Percentiles rank a stretch among this genome's conserved stretches.
phyloP scores from a whole-genome alignment of 495 filamentous ascomycete genomes.

The Diplogelasinospora grovesii region DNA sequence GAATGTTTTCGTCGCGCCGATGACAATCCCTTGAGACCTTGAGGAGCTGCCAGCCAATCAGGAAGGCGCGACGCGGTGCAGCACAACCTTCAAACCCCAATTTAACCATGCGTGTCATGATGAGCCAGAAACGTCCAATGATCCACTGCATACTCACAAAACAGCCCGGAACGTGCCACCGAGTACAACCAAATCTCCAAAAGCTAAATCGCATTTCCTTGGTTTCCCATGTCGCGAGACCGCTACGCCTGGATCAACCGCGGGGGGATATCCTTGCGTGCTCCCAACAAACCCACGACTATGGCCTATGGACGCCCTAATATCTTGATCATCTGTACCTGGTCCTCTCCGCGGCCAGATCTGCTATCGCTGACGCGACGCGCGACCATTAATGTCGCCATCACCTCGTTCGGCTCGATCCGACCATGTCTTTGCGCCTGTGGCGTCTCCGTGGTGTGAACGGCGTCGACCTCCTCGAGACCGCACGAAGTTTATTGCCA shows the following conservation, averaged over 20 bases:
- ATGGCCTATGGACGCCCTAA: too few species aligned
- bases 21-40: constrained; percentile 7
- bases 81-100: constrained; percentile 24
- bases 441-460: too few species aligned
- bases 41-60: constrained; percentile 24
- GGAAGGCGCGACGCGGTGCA: constrained; percentile 22
- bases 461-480: too few species aligned
- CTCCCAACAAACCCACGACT: background rate
- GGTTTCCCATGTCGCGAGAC: background rate
- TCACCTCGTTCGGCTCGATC: too few species aligned
- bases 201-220: constrained; percentile 8
- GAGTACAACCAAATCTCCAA: constrained; percentile 11
- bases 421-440: too few species aligned
- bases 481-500: too few species aligned
- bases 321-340: too few species aligned
- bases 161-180: constrained; percentile 11
- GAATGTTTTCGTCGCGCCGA: constrained; percentile 15
- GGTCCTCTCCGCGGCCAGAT: too few species aligned
- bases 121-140: constrained; percentile 19
- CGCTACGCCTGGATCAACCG: background rate
- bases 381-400: too few species aligned
- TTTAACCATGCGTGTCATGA: constrained; percentile 31
- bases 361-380: too few species aligned
- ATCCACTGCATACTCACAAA: constrained; percentile 9
- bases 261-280: background rate